These are phyloP conservation scores for Candolleomyces eurysporus DNA, from an alignment of 768 basidiomycete genomes.

Conservation along the genomic window DNA sequence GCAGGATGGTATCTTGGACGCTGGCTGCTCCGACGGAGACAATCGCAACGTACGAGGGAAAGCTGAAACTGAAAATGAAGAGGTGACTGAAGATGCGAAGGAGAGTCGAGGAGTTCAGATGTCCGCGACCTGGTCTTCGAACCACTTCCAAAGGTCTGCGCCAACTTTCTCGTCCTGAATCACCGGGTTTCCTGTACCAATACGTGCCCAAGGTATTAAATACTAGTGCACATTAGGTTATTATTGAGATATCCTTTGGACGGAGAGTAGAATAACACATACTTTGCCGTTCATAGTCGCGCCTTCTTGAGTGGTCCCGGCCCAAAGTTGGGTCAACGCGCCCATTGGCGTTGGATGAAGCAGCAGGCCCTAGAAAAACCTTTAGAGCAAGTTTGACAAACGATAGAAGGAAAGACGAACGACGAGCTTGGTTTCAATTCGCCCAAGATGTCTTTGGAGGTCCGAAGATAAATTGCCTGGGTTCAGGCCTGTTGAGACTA, in stretches of 20 bases:
- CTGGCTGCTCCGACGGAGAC: constrained; percentile 4
- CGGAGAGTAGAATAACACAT: not conserved
- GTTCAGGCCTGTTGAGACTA: constrained; percentile 42
- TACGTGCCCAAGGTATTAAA: constrained; percentile 46
- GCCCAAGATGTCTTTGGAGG: constrained; percentile 24
- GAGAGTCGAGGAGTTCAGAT: not conserved
- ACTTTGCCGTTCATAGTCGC: constrained; percentile 32
- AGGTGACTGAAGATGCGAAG: not conserved
- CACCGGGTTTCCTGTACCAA: constrained; percentile 27
- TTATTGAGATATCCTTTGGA: not conserved
- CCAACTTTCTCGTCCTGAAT: constrained; percentile 33
- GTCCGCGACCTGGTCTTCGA: constrained; percentile 41
- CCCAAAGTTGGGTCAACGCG: constrained; percentile 42
- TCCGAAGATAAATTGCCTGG: constrained; percentile 39
- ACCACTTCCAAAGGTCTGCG: constrained; percentile 40
- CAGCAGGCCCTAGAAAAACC: constrained; percentile 5
- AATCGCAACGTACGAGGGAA: not conserved
- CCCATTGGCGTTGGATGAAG: constrained; percentile 26
- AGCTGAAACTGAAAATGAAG: too few species aligned
- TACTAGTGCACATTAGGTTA: constrained; percentile 25
- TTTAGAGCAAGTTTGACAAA: not conserved
- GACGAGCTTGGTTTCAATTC: not conserved
- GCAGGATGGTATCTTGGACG: constrained; percentile 7
- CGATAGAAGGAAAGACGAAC: constrained; percentile 12
- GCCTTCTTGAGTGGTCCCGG: constrained; percentile 34